Conservation (phyloP, 257 asterid genomes). For the Solanum pinnatisectum region DNA sequence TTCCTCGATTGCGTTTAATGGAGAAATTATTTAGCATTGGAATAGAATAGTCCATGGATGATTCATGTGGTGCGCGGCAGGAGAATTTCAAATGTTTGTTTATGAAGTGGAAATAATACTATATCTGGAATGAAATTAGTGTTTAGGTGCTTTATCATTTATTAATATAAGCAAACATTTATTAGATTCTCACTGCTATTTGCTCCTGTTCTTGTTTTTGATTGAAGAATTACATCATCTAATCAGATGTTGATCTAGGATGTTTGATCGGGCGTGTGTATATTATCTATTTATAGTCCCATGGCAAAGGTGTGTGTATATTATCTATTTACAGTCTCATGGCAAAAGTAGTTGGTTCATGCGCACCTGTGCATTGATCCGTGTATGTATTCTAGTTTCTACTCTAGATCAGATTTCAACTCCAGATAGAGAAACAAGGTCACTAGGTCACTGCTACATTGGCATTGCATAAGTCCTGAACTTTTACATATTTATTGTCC, state of each 20-base stretch:
- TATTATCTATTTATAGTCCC: neutral
- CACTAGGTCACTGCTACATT: neutral
- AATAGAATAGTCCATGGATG: neutral
- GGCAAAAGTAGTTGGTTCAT: neutral
- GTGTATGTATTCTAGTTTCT: neutral
- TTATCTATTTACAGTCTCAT: neutral
- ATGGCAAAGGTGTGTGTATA: neutral
- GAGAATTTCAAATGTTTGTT: neutral
- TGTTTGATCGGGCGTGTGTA: neutral
- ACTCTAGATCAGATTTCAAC: neutral
- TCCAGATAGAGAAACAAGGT: neutral
- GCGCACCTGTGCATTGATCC: neutral
- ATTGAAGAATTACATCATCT: neutral
- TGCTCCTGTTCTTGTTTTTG: neutral
- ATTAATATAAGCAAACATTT: neutral
- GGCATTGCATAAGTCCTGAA: neutral
- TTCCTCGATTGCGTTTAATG: neutral
- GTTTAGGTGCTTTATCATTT: neutral
- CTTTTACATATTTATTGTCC: neutral
- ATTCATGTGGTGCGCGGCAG: neutral
- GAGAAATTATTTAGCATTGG: neutral
- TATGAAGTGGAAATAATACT: neutral
- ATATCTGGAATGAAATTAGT: neutral
- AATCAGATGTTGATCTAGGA: neutral
- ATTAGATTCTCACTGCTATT: neutral